These are phyloP conservation scores for Calvatia gigantea DNA, from an alignment of 768 basidiomycete species.

Conservation along the genomic window DNA sequence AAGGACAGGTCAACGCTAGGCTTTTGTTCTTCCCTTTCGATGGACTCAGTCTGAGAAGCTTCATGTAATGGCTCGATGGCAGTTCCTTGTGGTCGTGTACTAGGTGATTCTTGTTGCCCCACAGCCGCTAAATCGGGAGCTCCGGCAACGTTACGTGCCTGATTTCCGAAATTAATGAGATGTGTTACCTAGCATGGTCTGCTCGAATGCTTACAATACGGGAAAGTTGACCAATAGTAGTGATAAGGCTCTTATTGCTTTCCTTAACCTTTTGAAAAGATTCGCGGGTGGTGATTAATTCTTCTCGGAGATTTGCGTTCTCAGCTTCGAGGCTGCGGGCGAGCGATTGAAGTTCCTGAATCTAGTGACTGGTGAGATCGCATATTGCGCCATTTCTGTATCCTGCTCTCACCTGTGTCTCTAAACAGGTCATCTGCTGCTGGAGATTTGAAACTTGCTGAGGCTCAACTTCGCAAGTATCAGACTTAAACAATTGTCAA, in stretches of 20 bases:
- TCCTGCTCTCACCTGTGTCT: constrained; percentile 11
- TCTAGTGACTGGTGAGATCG: constrained; percentile 11
- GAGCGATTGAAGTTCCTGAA: constrained; percentile 19
- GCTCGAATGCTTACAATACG: constrained; percentile 19
- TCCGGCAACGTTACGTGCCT: constrained; percentile 12
- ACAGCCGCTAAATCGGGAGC: background rate
- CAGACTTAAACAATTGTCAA: background rate
- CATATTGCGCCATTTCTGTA: background rate
- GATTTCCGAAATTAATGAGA: background rate
- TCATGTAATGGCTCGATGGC: background rate
- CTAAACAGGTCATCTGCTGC: constrained; percentile 11
- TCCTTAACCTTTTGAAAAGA: constrained; percentile 27
- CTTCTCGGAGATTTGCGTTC: constrained; percentile 19
- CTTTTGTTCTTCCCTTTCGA: background rate
- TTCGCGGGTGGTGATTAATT: constrained; percentile 20
- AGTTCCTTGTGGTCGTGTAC: background rate
- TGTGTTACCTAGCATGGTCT: background rate
- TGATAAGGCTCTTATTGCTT: constrained; percentile 21
- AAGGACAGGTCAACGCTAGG: constrained; percentile 5
- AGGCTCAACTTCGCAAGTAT: background rate
- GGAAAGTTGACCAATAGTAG: constrained; percentile 27
- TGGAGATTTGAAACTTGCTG: constrained; percentile 6
- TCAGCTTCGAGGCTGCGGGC: constrained; percentile 19
- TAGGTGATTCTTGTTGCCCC: background rate
- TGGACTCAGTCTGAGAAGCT: background rate